A percentile compares a stretch with the other conserved stretches of the same genome.
phyloP scores from a whole-genome alignment of 352 stramenopile species.

The Aphanomyces stellatus region DNA sequence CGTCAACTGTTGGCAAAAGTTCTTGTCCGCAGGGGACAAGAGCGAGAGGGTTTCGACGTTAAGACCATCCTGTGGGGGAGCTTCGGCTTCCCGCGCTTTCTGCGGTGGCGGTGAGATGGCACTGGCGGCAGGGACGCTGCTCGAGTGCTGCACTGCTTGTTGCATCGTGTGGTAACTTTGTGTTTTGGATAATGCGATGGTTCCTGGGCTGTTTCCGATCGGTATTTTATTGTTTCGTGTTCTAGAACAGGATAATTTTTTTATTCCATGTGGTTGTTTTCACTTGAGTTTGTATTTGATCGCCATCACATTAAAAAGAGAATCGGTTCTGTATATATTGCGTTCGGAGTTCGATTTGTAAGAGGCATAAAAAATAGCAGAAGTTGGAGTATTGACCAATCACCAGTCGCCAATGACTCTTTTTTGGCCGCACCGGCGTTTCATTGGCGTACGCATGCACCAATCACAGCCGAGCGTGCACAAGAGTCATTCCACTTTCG shows the following conservation, averaged over 20 bases:
- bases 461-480: too few relatives aligned
- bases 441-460: too few relatives aligned
- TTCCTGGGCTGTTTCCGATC: not conserved
- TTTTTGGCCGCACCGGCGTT: too few relatives aligned
- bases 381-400: too few relatives aligned
- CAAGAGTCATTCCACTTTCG: too few relatives aligned
- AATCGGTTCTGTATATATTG: too few relatives aligned
- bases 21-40: not conserved
- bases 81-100: not conserved
- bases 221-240: not conserved
- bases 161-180: not conserved
- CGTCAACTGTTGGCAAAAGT: constrained; percentile 20
- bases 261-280: not conserved
- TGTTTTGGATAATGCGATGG: not conserved
- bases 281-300: not conserved
- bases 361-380: too few relatives aligned
- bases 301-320: not conserved
- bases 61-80: not conserved
- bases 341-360: too few relatives aligned
- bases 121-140: not conserved
- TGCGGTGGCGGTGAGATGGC: not conserved
- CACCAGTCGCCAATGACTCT: too few relatives aligned
- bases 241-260: not conserved
- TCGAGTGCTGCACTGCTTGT: constrained; percentile 9
- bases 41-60: constrained; percentile 10